These are phyloP conservation scores for Oxytropis ochrocephala DNA, from an alignment of 306 rosid genomes.

Conservation along the genomic window DNA sequence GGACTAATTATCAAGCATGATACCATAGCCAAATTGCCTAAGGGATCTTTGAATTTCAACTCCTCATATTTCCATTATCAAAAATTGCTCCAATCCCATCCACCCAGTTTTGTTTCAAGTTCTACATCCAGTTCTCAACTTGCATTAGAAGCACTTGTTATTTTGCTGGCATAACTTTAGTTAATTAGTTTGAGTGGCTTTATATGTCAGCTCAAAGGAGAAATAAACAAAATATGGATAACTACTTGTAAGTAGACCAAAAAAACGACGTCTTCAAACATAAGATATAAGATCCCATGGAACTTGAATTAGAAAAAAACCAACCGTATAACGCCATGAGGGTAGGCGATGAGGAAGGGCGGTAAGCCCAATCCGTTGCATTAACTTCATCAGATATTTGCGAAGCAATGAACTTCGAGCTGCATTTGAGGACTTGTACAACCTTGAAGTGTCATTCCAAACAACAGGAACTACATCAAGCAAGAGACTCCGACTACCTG, in stretches of 20 bases:
- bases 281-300: constrained; percentile 3
- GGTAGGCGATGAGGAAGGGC: constrained; percentile 76
- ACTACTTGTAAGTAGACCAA: neutral
- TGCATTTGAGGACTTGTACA: constrained; percentile 74
- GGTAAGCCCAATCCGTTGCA: constrained; percentile 78
- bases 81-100: neutral
- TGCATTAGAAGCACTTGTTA: constrained; percentile 1
- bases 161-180: constrained; percentile 10
- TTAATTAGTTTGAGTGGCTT: neutral
- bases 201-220: neutral
- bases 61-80: constrained; percentile 11
- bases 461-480: constrained; percentile 56
- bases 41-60: constrained; percentile 13
- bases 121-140: constrained; percentile 7
- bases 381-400: constrained; percentile 82
- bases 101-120: constrained; percentile 18
- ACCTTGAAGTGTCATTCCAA: constrained; percentile 65
- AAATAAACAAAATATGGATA: constrained; percentile 10
- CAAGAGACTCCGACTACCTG: constrained; percentile 79
- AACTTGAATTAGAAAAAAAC: constrained; percentile 19
- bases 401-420: constrained; percentile 71
- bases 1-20: neutral
- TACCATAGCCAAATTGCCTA: constrained; percentile 1
- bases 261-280: neutral
- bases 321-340: constrained; percentile 85